Base-by-base conservation (phyloP, 495 filamentous ascomycete genomes). In the Beverwykella pulmonaria region DNA sequence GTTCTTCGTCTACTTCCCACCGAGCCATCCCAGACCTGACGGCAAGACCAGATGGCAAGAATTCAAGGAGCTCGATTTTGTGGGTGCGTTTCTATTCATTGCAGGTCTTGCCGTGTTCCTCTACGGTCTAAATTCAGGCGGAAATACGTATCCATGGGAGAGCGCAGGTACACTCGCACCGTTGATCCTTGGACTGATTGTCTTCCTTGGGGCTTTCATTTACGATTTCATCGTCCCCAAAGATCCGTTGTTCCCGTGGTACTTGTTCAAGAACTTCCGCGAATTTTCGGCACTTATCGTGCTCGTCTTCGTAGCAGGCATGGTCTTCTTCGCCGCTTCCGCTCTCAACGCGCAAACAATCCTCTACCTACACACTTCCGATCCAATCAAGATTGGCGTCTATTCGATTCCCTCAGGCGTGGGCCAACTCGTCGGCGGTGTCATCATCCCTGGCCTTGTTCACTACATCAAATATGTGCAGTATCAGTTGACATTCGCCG, bases 391-490 rank as follows among this genome's bases (percentile, higher is more conserved):
- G 32, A 65, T 76, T 32, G 74, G 74, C 14, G 54, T 69, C 30
- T 72, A 55, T 19, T 68, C 64, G 34, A 50, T 72, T 3, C 66
- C 68, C 6, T 20, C 23, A 30, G 67, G 68, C 3, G 50, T 71
- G 49, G 67, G 69, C 15, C 71, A 72, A 36, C 50, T 78, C 6
- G 29, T 76, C 8, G 73, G 73, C 32, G 75, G 76, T 19, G 73
- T 68, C 25, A 63, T 78, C 57, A 32, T 77, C 8, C 73, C 76
- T 12, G 67, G 65, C 29, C 46, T 78, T 27, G 65, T 77, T 0
- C 67, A 73, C 59, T 70, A 72, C 39, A 78, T 78, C 66, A 74
- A 73, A 63, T 68, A 76, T 60, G 65, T 76, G 34, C 69, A 71
- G 17, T 59, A 59, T 46, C 76, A 78, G 59, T 64, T 78, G 39